Base-by-base conservation (phyloP, 345 rosid genomes). In the Eucalyptus curtisii region DNA sequence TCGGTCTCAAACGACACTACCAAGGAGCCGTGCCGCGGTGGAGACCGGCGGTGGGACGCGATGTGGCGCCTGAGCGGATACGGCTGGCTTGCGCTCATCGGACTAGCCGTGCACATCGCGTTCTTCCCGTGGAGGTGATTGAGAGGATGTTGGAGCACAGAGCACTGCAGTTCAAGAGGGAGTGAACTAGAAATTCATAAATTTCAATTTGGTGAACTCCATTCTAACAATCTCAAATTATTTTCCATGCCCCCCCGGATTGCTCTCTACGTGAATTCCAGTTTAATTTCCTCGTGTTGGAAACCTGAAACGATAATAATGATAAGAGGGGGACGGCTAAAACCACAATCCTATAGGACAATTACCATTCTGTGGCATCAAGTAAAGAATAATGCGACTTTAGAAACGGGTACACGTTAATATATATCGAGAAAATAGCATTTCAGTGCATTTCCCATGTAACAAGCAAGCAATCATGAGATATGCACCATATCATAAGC, bases 21-120 rank as follows among this genome's bases (percentile, higher is more conserved):
- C 71, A 91, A 92, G 89, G 92, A 92, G 66, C 76, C 68, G 3
- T 94, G 98, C 91, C 93, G 85, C 13, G 85, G 44, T 0, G 91
- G 93, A 80, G 86, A 92, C 85, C 89, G 96, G 87, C 88, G 89
- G 53, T 95, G 98, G 99, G 95, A 94, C 91, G 92, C 97, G 30
- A 93, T 94, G 88, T 97, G 97, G 24, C 24, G 24, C 57, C 57
- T 52, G 57, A 52, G 24, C 24, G 10, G 57, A 52, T 19, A 19
- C 2, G 24, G 24, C 86, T 96, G 96, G 96, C 90, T 93, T 66
- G 97, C 96, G 4, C 92, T 95, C 9, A 86, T 94, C 30, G 97
- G 96, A 52, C 93, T 96, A 49, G 97, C 95, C 64, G 92, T 94
- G 86, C 95, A 95, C 92, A 95, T 97, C 82, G 92, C 96, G 45